Evolutionary conservation across 2,329 filamentous ascomycete species (phyloP).

Genomic region (Metarhizium brunneum): DNA sequence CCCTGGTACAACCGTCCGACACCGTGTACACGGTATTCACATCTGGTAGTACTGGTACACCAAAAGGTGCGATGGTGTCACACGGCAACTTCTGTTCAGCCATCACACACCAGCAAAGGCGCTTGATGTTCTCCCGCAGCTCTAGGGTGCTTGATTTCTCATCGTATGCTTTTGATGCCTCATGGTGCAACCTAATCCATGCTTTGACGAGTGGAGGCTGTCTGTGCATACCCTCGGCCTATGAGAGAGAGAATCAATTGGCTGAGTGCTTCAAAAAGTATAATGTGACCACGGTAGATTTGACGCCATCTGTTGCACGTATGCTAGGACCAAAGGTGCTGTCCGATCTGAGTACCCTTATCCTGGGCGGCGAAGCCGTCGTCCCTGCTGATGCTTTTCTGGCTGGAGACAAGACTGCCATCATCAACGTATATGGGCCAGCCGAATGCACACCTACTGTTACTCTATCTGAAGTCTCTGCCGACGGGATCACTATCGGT

Average conservation of each 20-base stretch:
- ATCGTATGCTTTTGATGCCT: constrained; percentile 10
- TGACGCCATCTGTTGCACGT: constrained; percentile 12
- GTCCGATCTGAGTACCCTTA: constrained; percentile 8
- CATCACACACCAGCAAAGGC: constrained; percentile 8
- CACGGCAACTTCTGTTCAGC: constrained; percentile 12
- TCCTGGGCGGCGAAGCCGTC: constrained; percentile 10
- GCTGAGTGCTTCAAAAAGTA: constrained; percentile 5
- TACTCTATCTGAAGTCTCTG: background rate
- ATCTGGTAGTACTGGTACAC: constrained; percentile 12
- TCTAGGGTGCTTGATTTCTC: constrained; percentile 10
- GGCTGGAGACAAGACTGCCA: constrained; percentile 4
- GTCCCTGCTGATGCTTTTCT: constrained; percentile 3
- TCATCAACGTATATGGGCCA: constrained; percentile 15
- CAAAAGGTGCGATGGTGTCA: constrained; percentile 15
- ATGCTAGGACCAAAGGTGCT: constrained; percentile 6
- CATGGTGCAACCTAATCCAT: constrained; percentile 6
- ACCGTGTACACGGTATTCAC: constrained; percentile 13
- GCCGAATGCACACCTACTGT: constrained; percentile 9
- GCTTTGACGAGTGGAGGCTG: constrained; percentile 5
- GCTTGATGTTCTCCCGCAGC: background rate
- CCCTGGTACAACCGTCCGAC: constrained; percentile 1
- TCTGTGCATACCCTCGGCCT: constrained; percentile 7
- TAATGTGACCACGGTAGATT: constrained; percentile 6
- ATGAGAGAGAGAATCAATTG: constrained; percentile 6
- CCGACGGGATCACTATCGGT: background rate